Base-by-base conservation (phyloP, 768 basidiomycete species). In the Leucocoprinus birnbaumii region DNA sequence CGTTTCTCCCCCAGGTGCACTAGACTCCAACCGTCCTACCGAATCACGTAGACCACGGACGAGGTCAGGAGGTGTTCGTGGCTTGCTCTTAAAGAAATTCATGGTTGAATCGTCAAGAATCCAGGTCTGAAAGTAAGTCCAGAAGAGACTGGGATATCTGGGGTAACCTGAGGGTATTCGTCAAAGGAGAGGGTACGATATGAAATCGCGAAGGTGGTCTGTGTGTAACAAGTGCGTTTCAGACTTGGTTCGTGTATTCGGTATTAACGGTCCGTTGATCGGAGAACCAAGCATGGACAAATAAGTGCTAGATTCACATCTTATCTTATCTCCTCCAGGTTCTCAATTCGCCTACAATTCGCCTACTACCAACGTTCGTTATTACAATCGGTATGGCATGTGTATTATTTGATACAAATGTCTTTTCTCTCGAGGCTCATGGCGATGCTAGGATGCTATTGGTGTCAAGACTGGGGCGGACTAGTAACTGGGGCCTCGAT, bases 21-120 rank as follows among this genome's bases (percentile, higher is more conserved):
- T 82, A 6, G 77, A 68, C 60, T 95, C 94, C 53, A 97, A 76
- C 68, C 79, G 85, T 60, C 82, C 81, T 62, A 94, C 82, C 50
- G 87, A 81, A 66, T 96, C 94, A 27, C 86, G 80, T 46, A 95
- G 76, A 47, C 86, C 82, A 43, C 87, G 82, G 27, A 96, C 89
- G 60, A 95, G 81, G 66, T 97, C 94, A 45, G 91, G 84, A 7
- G 94, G 94, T 31, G 89, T 89, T 65, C 91, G 79, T 42, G 83
- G 86, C 68, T 92, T 95, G 19, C 90, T 85, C 76, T 92, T 94
- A 85, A 96, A 96, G 77, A 96, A 95, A 73, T 95, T 95, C 94
- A 96, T 95, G 43, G 9, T n/a, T 18, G 40, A 21, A 42, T 41
- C 11, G 26, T 26, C 6, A 19, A 26, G 37, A 9, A 11, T 6